A percentile compares a stretch with the other conserved stretches of the same genome.
These are phyloP conservation scores for Oryza australiensis DNA, from an alignment of 176 grass and related monocot species.

Conservation along the genomic window DNA sequence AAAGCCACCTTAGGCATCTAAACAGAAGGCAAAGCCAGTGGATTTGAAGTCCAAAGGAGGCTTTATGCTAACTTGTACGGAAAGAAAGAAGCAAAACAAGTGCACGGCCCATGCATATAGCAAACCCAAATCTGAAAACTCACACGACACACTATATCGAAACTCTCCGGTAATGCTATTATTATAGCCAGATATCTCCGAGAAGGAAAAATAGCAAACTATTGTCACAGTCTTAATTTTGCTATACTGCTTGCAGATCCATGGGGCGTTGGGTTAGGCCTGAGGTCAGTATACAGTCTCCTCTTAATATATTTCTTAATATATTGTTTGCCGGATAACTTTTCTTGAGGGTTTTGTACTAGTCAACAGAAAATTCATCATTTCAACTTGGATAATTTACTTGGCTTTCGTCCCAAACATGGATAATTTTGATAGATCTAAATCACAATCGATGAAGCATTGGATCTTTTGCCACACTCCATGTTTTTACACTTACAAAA, in stretches of 20 bases:
- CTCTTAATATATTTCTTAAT: not conserved
- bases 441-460: too few relatives aligned
- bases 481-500: too few relatives aligned
- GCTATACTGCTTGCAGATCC: not conserved
- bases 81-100: not conserved
- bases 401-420: too few relatives aligned
- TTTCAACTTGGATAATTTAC: too few relatives aligned
- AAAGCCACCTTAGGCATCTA: not conserved
- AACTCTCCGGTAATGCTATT: not conserved
- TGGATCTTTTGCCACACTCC: too few relatives aligned
- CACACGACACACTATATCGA: not conserved
- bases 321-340: too few relatives aligned
- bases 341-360: not conserved
- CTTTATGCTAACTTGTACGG: not conserved
- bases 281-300: not conserved
- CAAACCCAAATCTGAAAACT: not conserved
- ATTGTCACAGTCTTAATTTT: not conserved
- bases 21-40: not conserved
- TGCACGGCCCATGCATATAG: not conserved
- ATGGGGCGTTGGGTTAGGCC: conserved; percentile 32
- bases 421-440: not conserved
- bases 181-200: not conserved
- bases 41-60: not conserved
- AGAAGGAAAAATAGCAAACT: not conserved
- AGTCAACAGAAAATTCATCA: not conserved